A percentile compares a stretch with the other conserved stretches of the same genome.
These are phyloP conservation scores for Scheffersomyces insectosa DNA, from an alignment of 1,139 yeast genomes.

Conservation along the genomic window DNA sequence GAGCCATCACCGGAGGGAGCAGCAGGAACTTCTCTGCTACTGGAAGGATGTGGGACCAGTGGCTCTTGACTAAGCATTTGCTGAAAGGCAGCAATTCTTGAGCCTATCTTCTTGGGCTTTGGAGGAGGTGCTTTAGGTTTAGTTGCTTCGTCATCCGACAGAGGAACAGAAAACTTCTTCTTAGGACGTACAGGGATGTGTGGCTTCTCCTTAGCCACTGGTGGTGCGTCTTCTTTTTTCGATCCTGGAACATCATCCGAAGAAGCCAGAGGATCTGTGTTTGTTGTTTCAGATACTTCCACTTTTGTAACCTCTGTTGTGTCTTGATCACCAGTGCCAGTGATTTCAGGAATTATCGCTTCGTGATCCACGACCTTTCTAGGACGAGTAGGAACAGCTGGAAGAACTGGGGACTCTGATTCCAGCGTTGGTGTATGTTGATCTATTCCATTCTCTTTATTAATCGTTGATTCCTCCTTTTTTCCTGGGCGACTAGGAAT, in stretches of 20 bases:
- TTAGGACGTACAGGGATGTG: conserved; percentile 5
- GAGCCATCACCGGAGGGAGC: conserved; percentile 4
- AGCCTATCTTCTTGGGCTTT: conserved; percentile 73
- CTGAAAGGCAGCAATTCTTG: conserved; percentile 78
- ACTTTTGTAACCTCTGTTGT: no score
- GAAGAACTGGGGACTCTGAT: conserved; percentile 3
- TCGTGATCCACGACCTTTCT: background rate
- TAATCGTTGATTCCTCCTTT: background rate
- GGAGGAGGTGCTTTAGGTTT: conserved; percentile 56
- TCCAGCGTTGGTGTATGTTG: background rate
- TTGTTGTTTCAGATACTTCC: background rate
- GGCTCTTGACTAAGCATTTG: conserved; percentile 53
- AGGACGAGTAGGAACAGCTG: conserved; percentile 18
- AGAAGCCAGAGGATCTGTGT: background rate
- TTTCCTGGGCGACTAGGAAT: background rate
- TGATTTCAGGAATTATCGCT: no score
- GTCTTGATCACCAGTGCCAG: no score
- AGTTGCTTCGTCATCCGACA: background rate
- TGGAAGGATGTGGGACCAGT: conserved; percentile 6
- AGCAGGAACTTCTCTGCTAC: conserved; percentile 6
- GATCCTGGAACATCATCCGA: background rate
- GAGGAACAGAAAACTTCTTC: background rate
- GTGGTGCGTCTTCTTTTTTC: background rate
- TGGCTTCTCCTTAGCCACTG: background rate
- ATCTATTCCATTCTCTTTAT: background rate